Percentiles rank a stretch among this genome's conserved stretches.
Conservation (phyloP, 257 asterid species). For the Solanum bulbocastanum region DNA sequence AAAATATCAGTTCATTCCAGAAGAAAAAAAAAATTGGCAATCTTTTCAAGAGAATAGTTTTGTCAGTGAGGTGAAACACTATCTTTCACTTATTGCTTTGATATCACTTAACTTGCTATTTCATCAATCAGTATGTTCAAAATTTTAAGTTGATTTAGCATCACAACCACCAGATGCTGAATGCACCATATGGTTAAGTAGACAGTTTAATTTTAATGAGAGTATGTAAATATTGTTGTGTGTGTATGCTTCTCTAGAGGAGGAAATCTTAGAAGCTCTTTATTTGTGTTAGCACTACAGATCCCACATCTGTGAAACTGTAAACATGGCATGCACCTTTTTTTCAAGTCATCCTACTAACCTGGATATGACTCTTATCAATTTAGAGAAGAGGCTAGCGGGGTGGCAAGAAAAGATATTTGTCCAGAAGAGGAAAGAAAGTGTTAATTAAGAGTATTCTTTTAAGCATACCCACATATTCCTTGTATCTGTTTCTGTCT, state of each 20-base stretch:
- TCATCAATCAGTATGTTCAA: background rate
- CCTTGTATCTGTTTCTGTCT: background rate
- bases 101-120: background rate
- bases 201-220: background rate
- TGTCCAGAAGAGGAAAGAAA: background rate
- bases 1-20: conserved; percentile 29
- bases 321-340: background rate
- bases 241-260: background rate
- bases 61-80: conserved; percentile 48
- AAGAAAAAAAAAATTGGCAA: conserved; percentile 61
- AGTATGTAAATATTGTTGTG: background rate
- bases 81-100: background rate
- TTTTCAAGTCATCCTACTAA: background rate
- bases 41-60: conserved; percentile 47
- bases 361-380: background rate
- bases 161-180: background rate
- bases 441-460: background rate
- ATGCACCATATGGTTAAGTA: background rate
- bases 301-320: background rate
- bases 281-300: background rate
- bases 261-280: background rate
- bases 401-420: background rate
- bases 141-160: background rate
- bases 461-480: background rate
- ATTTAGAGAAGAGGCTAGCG: background rate